Evolutionary conservation across 164 flowering plant genomes (phyloP), one percentile per base, ranked within the genome.

Genomic region (Chloranthus sessilifolius): DNA sequence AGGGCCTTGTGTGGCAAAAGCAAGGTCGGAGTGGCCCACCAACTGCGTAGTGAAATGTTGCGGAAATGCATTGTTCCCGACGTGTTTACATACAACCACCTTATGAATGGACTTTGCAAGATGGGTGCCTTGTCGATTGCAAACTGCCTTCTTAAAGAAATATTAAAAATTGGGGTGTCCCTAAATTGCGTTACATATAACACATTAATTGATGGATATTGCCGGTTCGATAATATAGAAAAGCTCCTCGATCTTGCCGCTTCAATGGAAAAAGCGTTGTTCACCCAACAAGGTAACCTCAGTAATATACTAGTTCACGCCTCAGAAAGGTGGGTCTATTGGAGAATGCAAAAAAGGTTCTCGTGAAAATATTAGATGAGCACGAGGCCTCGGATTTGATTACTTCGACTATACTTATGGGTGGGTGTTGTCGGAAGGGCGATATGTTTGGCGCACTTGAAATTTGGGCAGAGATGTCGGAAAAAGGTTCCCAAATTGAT

Each of bases 321-420:
- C 53, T 78, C 19, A 76, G 92, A 67, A 70, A 77, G 57, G 68
- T 53, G 50, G 92, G 87, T 44, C 69, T 74, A 30, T 3, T 74
- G 69, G 72, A 63, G 27, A 58, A 70, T 34, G 81, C 85, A 14
- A 74, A 15, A 50, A 73, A 75, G 57, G 74, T 81, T 63, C 74
- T 83, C 36, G 61, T 19, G 27, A 65, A 77, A 44, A 67, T 80
- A 38, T 50, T 81, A 53, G 67, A 43, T 50, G 79, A 75, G 34
- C 53, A 65, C 33, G 42, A 31, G 23, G 57, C 52, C 55, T 50
- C 73, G 7, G 62, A 78, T 61, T 33, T 79, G 43, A 61, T 83
- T 31, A 73, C 79, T 15, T 73, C 78, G 34, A 86, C 95, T n/a
- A 82, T 75, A 66, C 69, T 87, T 35, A 78, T 87, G 70, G 80